Base-by-base conservation (phyloP, 176 grass and related monocot species). In the Raddia distichophylla region DNA sequence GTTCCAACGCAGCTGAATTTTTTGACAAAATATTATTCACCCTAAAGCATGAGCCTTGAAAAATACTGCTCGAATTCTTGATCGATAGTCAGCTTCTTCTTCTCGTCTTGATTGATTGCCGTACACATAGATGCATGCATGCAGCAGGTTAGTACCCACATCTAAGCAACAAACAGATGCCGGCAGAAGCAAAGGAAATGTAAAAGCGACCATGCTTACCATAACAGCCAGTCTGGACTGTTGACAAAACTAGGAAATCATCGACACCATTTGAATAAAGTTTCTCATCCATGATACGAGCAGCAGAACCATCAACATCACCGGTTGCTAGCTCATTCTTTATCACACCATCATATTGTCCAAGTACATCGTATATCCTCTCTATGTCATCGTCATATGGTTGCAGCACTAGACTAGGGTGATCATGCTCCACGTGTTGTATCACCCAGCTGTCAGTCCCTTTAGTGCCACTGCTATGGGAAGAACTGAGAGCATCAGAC, bases 51-150 rank as follows among this genome's bases (percentile, higher is more conserved):
- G 63, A 97, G 94, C 48, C 51, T 89, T 5, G 87, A 87, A 81
- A 97, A 97, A 67, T 93, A 97, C 68, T 93, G 91, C 75, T 93
- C 91, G 19, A 90, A 97, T 87, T 91, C 91, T 80, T 88, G 91
- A 91, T 97, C 94, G 43, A 97, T 89, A 5, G 94, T 90, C 47
- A 85, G 68, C 44, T 84, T 85, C 59, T 74, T 83, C 59, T 74
- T 83, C 32, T 88, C 83, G 34, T 54, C 71, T 60, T 60, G 71
- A 76, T 80, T 83, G 51, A 75, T 81, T 74, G 70, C 55, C 76
- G 35, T 16, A 48, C 50, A 82, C 71, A 84, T 16, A 13, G 16
- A 6, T 40, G 3, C 35, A 42, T 33, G 17, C 71, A 42, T 33
- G 17, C 71, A 84, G 5, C 9, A 22, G 42, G 47, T 85, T 83